Base-by-base conservation (phyloP, 345 rosid genomes). In the Eutrema yunnanense region DNA sequence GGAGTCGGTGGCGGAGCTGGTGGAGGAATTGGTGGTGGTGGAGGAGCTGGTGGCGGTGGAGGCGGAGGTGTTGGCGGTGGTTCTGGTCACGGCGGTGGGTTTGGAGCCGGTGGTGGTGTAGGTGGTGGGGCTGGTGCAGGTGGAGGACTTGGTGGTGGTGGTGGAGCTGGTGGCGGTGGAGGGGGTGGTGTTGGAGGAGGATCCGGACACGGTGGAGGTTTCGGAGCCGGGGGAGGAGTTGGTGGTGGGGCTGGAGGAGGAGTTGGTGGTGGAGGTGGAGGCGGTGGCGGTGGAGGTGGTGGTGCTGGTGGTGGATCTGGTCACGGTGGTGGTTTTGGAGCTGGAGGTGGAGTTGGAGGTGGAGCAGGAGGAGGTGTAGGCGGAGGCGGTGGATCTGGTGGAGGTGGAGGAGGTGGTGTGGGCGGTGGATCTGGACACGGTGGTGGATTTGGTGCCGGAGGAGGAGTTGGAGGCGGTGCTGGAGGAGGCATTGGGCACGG, bases 361-460 rank as follows among this genome's bases (percentile, higher is more conserved):
- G 75, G 80, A 32, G 36, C 55, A 5, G 81, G 74, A 26, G 84
- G 79, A 30, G 80, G 82, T 4, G 82, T 71, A 8, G 81, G 79
- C 0, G 83, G 77, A 4, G 82, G 71, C 1, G 81, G 82, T 0
- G 87, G 81, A 2, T 40, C 47, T 0, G 82, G 80, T 9, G 85
- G 86, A 0, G 83, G 80, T 0, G 86, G 86, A 0, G 82, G 77
- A 2, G 82, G 80, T 3, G 89, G 92, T 22, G 73, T 75, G 3
- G 88, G 88, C 0, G 85, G 85, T 16, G 90, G 90, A 7, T 77
- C 83, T 8, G 90, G 90, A 13, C 83, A 82, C 0, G 88, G 84
- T 52, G 5, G 72, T 0, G 86, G 91, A 10, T 68, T 67, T 5
- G 87, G 92, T 4, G 74, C 80, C 4, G 86, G 86, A 47, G 86